phyloP scores from a whole-genome alignment of 805 yeast species.

The Kuraishia floccosa region DNA sequence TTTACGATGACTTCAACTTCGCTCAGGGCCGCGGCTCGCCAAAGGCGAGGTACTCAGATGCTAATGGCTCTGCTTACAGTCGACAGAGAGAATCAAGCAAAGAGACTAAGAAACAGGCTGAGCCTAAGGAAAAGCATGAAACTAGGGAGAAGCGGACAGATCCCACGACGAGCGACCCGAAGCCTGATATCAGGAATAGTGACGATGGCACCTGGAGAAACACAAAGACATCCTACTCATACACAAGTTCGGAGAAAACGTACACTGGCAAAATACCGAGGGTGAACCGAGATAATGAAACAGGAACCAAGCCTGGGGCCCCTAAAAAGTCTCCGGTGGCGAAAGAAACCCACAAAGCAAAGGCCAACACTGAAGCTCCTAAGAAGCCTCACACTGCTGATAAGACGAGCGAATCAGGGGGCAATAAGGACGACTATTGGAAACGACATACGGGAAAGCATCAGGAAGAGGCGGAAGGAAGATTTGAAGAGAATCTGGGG shows the following conservation, averaged over 20 bases:
- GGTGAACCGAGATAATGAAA: background rate
- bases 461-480: no score
- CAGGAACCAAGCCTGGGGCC: background rate
- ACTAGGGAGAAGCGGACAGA: background rate
- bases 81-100: no score
- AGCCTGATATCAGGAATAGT: slow-evolving; percentile 10
- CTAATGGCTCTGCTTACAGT: no score
- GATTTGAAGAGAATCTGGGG: no score
- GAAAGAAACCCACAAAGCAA: background rate
- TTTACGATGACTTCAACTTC: background rate
- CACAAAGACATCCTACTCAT: slow-evolving; percentile 15
- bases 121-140: no score
- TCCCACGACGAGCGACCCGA: slow-evolving; percentile 6
- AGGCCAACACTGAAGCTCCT: background rate
- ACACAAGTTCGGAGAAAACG: slow-evolving; percentile 13
- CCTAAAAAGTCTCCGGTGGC: background rate
- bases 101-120: background rate
- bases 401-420: no score
- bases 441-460: no score
- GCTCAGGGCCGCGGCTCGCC: background rate
- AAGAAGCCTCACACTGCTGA: background rate
- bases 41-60: background rate
- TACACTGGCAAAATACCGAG: slow-evolving; percentile 5
- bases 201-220: slow-evolving; percentile 13
- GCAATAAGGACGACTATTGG: no score